Percentiles rank a stretch among this genome's conserved stretches.
These are phyloP conservation scores for Botrytis medusae DNA, from an alignment of 2,329 filamentous ascomycete species.

Conservation along the genomic window DNA sequence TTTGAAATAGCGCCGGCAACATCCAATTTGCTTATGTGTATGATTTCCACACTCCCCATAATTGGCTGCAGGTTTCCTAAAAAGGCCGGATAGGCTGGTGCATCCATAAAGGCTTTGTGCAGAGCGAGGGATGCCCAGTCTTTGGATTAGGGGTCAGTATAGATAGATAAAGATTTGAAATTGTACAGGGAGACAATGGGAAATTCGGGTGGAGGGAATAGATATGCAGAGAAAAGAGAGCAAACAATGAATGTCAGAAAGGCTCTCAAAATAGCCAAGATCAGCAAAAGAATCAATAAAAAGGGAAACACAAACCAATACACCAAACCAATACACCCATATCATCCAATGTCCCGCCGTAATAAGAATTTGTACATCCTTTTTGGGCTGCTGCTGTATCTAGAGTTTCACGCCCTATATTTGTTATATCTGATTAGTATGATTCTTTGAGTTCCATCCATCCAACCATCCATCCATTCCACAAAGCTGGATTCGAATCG, in stretches of 20 bases:
- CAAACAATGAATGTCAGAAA: neutral
- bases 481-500: neutral
- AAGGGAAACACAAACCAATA: neutral
- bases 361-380: constrained; percentile 10
- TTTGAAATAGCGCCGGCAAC: neutral
- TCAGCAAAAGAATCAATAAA: neutral
- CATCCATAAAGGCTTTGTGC: constrained; percentile 45
- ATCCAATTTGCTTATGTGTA: constrained; percentile 24
- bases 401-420: neutral
- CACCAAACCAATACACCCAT: constrained; percentile 3
- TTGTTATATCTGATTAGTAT: neutral
- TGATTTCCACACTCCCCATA: constrained; percentile 23
- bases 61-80: constrained; percentile 25
- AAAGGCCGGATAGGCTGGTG: constrained; percentile 43
- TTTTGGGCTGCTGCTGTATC: constrained; percentile 10
- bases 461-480: neutral
- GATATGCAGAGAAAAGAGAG: neutral
- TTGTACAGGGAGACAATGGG: neutral
- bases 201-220: neutral
- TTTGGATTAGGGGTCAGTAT: neutral
- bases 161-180: neutral
- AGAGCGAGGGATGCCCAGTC: constrained; percentile 43
- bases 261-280: neutral
- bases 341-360: neutral
- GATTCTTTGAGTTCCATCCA: neutral